Evolutionary conservation across 371 early-diverging fungal species (phyloP).

Genomic region (Mucor circinelloides): DNA sequence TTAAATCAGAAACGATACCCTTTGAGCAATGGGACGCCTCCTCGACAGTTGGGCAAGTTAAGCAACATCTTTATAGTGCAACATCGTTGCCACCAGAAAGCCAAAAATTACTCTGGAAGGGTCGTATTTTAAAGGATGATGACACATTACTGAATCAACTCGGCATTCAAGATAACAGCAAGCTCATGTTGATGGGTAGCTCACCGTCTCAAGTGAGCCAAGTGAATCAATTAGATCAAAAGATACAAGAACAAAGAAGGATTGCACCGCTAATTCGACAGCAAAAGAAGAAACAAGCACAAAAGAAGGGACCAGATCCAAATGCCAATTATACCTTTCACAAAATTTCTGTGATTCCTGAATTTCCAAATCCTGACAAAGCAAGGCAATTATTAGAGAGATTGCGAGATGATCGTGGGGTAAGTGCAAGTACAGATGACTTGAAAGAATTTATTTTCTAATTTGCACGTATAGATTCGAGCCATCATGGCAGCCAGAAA

Average conservation of each 20-base stretch:
- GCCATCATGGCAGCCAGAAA: slow-evolving; percentile 74
- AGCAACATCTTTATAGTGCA: slow-evolving; percentile 36
- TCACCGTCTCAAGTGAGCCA: slow-evolving; percentile 47
- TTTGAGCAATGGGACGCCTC: slow-evolving; percentile 24
- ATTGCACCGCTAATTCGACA: slow-evolving; percentile 8
- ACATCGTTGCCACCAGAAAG: slow-evolving; percentile 39
- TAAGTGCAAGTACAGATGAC: slow-evolving; percentile 14
- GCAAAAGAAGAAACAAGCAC: slow-evolving; percentile 3
- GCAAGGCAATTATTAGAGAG: slow-evolving; percentile 72
- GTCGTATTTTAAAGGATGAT: slow-evolving; percentile 42
- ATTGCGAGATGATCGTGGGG: slow-evolving; percentile 71
- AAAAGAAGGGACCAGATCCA: slow-evolving; percentile 15
- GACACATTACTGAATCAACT: slow-evolving; percentile 10
- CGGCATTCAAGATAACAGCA: slow-evolving; percentile 28
- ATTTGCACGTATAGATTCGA: slow-evolving; percentile 43
- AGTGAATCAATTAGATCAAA: slow-evolving; percentile 40
- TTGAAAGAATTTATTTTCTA: neutral
- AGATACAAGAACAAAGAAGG: slow-evolving; percentile 21
- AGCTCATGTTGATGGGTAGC: slow-evolving; percentile 62
- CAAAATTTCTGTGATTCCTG: slow-evolving; percentile 61
- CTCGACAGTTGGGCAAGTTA: slow-evolving; percentile 38
- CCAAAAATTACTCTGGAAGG: slow-evolving; percentile 59
- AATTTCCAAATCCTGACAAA: slow-evolving; percentile 58
- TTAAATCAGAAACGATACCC: slow-evolving; percentile 37
- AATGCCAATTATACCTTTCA: slow-evolving; percentile 70